A percentile compares a stretch with the other conserved stretches of the same genome.
Evolutionary conservation across 306 rosid genomes (phyloP).

Genomic region (Quercus robur): DNA sequence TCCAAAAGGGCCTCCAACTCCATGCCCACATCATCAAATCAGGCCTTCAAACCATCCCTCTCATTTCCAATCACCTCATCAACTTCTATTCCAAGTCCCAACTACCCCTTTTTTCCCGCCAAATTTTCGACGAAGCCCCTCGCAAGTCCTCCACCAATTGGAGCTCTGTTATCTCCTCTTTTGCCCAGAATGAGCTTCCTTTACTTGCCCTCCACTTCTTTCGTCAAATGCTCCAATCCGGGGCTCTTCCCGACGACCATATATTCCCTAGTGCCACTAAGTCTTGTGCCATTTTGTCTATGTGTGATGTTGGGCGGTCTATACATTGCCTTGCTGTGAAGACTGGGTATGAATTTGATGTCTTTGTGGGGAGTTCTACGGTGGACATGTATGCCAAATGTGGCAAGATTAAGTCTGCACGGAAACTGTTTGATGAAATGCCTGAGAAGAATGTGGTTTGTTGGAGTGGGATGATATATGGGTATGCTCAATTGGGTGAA

Average conservation of each 20-base stretch:
- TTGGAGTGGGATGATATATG: conserved; percentile 87
- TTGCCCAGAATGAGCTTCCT: conserved; percentile 77
- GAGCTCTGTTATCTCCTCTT: conserved; percentile 77
- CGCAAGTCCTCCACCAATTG: conserved; percentile 58
- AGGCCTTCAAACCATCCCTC: conserved; percentile 56
- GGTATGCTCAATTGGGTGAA: conserved; percentile 57
- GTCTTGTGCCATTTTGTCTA: conserved; percentile 52
- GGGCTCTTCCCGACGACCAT: conserved; percentile 57
- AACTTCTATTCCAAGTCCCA: conserved; percentile 73
- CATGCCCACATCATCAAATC: conserved; percentile 69
- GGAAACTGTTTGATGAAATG: conserved; percentile 68
- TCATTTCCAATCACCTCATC: conserved; percentile 66
- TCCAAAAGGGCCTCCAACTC: conserved; percentile 67
- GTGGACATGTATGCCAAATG: conserved; percentile 75
- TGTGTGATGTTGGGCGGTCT: conserved; percentile 38
- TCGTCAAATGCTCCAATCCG: conserved; percentile 56
- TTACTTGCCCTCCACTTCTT: conserved; percentile 48
- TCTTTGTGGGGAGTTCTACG: conserved; percentile 71
- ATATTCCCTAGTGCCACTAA: conserved; percentile 67
- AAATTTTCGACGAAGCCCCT: conserved; percentile 46
- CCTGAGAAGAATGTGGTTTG: conserved; percentile 72
- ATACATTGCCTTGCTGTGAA: conserved; percentile 56
- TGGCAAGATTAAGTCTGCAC: conserved; percentile 38
- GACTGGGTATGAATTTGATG: conserved; percentile 44
- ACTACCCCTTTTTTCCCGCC: conserved; percentile 46